Evolutionary conservation across 2,329 filamentous ascomycete genomes (phyloP).

Genomic region (Sarocladium strictum): DNA sequence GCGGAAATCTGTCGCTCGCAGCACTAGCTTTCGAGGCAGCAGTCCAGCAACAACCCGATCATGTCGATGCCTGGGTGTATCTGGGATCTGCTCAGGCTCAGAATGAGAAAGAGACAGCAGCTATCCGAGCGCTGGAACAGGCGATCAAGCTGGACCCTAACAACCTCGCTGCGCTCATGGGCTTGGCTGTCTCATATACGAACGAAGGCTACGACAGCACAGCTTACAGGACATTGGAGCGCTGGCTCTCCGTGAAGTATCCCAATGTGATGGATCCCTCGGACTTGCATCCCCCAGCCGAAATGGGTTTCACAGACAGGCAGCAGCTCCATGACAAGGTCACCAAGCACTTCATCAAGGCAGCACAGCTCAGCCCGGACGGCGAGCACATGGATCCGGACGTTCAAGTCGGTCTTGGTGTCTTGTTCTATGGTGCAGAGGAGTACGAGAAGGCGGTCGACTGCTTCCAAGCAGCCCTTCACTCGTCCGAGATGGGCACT

Average conservation of each 20-base stretch:
- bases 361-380: slow-evolving; percentile 84
- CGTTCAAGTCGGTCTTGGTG: slow-evolving; percentile 93
- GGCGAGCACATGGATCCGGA: slow-evolving; percentile 97
- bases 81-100: slow-evolving; percentile 91
- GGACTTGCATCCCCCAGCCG: slow-evolving; percentile 67
- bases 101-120: slow-evolving; percentile 96
- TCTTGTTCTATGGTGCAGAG: slow-evolving; percentile 95
- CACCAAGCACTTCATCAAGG: slow-evolving; percentile 83
- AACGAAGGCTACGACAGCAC: slow-evolving; percentile 98
- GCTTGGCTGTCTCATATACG: slow-evolving; percentile 91
- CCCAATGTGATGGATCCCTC: slow-evolving; percentile 70
- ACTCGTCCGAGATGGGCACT: slow-evolving; percentile 74
- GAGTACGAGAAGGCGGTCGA: slow-evolving; percentile 98
- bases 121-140: slow-evolving; percentile 88
- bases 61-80: slow-evolving; percentile 90
- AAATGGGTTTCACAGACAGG: slow-evolving; percentile 91
- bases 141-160: slow-evolving; percentile 81
- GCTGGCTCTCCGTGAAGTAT: slow-evolving; percentile 95
- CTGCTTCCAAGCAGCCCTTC: slow-evolving; percentile 90
- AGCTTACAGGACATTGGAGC: slow-evolving; percentile 90
- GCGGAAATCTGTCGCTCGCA: slow-evolving; percentile 88
- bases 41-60: slow-evolving; percentile 79
- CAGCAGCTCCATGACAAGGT: slow-evolving; percentile 85
- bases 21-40: slow-evolving; percentile 94
- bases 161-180: slow-evolving; percentile 89